Conservation (phyloP, 2,329 filamentous ascomycete genomes). For the Cyphellophora europaea region DNA sequence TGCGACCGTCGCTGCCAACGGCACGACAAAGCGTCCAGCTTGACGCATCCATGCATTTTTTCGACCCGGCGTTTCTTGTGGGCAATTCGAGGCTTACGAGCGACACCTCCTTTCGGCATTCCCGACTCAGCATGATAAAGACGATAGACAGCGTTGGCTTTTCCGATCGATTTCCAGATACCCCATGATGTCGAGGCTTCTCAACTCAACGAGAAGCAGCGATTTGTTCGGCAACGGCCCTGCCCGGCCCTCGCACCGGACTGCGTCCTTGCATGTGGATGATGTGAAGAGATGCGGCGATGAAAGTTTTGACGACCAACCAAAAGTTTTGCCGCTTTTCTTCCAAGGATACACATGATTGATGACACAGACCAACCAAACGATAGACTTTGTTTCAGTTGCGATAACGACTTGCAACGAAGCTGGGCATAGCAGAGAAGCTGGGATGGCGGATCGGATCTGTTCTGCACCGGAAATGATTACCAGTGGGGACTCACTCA, state of each 20-base stretch:
- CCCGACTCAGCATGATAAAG: slow-evolving; percentile 32
- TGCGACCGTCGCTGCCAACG: too few relatives aligned
- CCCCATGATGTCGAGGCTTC: slow-evolving; percentile 34
- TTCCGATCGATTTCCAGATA: slow-evolving; percentile 38
- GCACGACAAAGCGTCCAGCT: too few relatives aligned
- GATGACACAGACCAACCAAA: not conserved
- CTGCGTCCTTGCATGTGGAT: slow-evolving; percentile 5
- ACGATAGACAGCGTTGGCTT: slow-evolving; percentile 45
- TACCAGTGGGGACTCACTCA: slow-evolving; percentile 1
- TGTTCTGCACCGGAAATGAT: not conserved
- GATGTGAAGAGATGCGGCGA: not conserved
- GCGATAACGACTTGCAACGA: not conserved
- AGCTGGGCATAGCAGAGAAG: too few relatives aligned
- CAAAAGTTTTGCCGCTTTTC: slow-evolving; percentile 1
- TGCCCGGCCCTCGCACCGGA: slow-evolving; percentile 1
- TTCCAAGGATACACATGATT: slow-evolving; percentile 1
- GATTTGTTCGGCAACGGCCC: slow-evolving; percentile 15
- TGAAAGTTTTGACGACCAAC: not conserved
- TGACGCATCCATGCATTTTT: too few relatives aligned
- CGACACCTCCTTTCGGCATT: slow-evolving; percentile 27
- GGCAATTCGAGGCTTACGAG: too few relatives aligned
- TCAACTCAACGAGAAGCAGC: slow-evolving; percentile 16
- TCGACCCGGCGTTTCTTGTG: too few relatives aligned
- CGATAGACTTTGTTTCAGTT: not conserved
- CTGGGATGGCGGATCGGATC: not conserved